Evolutionary conservation across 176 grass and related monocot genomes (phyloP), one percentile per base, ranked within the genome.

Genomic region (Saccharum officinarum): DNA sequence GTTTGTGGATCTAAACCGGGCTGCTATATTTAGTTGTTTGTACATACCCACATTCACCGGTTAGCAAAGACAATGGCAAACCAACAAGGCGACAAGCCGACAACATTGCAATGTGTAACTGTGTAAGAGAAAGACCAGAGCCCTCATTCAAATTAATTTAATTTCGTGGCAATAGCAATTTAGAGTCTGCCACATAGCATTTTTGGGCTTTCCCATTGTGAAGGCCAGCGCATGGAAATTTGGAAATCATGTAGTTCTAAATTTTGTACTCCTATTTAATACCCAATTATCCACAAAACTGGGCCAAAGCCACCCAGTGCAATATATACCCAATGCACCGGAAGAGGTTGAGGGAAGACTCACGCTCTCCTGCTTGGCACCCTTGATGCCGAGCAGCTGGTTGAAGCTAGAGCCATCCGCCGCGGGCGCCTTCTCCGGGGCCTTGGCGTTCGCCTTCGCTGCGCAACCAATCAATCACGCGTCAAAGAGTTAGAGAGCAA

Each of bases 311-410:
- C 18, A 76, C 10, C 31, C 18, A 15, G n/a, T 38, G 74, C 73
- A 69, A 40, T 38, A 83, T 30, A 22, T 17, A 85, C 12, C 20
- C 20, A 79, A 36, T n/a, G 37, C 33, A 71, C 26, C n/a, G 40
- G 44, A 74, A 61, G 23, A 33, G 45, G 79, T 39, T 20, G 80
- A 84, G 40, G 42, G 68, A 83, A 28, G 26, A 83, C 90, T 92
- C 82, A 95, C 91, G 26, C 70, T 92, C 68, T 98, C 96, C 80
- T 86, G 91, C 64, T 91, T 89, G 12, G 96, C 96, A 8, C 93
- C 96, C 88, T 98, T 98, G 80, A 98, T 98, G 30, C 96, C 96
- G 12, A 98, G 96, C 61, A 98, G 78, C 86, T 98, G 96, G 89
- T 98, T 98, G 80, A 98, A 92, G 81, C 93, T 95, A 31, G 96